Conservation (phyloP, 257 asterid species). For the Solanum dulcamara region DNA sequence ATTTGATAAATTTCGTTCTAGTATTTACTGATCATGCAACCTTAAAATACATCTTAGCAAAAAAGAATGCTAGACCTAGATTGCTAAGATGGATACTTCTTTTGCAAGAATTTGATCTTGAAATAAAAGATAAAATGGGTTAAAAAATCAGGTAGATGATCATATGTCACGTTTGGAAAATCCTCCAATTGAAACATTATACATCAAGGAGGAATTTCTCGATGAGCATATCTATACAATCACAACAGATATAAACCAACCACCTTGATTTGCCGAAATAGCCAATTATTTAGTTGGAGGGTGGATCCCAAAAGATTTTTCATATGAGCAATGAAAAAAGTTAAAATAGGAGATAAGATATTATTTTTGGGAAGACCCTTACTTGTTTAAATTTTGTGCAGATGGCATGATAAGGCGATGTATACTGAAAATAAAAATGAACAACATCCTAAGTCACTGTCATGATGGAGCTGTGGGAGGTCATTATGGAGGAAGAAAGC, state of each 20-base stretch:
- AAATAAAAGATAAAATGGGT: too few relatives aligned
- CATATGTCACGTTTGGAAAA: background rate
- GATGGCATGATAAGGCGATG: background rate
- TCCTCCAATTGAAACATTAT: background rate
- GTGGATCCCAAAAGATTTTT: background rate
- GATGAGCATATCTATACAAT: background rate
- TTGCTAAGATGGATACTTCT: background rate
- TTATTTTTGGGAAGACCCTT: background rate
- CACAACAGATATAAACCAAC: background rate
- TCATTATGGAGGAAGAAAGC: background rate
- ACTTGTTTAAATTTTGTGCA: background rate
- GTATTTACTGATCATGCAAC: background rate
- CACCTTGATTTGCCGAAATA: background rate
- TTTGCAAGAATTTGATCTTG: background rate
- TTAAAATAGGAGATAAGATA: background rate
- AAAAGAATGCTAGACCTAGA: background rate
- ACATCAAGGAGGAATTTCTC: background rate
- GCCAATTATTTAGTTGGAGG: background rate
- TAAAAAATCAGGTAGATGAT: background rate
- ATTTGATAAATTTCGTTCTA: background rate
- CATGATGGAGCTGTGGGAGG: background rate
- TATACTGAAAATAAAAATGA: background rate
- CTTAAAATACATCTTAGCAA: background rate
- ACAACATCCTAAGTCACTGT: background rate
- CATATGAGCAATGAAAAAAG: background rate